A percentile compares a stretch with the other conserved stretches of the same genome.
Evolutionary conservation across 1,284 basidiomycete species (phyloP).

Genomic region (Coniferiporia weirii): DNA sequence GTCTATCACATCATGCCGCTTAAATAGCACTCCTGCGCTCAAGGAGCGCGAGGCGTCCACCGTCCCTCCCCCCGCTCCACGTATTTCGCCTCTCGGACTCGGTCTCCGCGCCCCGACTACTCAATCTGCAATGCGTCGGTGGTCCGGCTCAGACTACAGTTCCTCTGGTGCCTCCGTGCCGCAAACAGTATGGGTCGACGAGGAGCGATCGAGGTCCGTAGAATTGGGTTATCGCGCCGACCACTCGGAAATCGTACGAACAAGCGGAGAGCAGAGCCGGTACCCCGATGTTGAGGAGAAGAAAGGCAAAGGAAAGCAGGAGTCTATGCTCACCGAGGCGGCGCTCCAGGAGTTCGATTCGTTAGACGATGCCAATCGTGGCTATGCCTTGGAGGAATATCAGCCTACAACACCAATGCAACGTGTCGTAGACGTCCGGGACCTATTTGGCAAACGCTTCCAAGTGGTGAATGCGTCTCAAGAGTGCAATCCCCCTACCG

Average conservation of each 20-base stretch:
- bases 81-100: background rate
- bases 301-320: conserved; percentile 1
- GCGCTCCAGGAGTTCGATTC: background rate
- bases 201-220: background rate
- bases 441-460: no score
- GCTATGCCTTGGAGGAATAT: background rate
- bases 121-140: background rate
- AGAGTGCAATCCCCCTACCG: no score
- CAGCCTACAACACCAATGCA: no score
- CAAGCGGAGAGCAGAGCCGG: background rate
- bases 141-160: background rate
- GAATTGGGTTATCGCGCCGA: background rate
- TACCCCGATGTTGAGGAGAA: background rate
- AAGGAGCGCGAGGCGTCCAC: background rate
- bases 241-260: background rate
- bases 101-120: no score
- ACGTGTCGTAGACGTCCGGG: no score
- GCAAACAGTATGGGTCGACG: background rate
- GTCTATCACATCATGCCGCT: background rate
- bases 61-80: background rate
- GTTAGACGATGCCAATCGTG: background rate
- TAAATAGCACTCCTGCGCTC: conserved; percentile 1
- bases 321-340: conserved; percentile 4
- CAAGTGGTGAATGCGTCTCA: no score
- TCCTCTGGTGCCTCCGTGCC: background rate